Conservation (phyloP, 305 asterid genomes). For the Fraxinus greggii region DNA sequence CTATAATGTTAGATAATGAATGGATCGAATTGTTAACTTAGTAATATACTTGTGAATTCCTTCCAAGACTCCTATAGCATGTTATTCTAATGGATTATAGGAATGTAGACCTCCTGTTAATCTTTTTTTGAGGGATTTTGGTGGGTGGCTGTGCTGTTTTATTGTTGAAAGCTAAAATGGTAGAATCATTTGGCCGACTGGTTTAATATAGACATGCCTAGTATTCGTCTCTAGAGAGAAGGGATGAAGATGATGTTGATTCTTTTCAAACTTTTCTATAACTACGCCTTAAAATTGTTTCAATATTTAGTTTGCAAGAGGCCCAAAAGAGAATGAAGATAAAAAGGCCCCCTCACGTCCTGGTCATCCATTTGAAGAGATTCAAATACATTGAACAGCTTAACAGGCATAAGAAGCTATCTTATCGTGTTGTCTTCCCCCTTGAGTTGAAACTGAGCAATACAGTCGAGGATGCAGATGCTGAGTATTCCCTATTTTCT, state of each 20-base stretch:
- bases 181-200: background rate
- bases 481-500: conserved; percentile 49
- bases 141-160: background rate
- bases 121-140: background rate
- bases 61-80: background rate
- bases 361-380: conserved; percentile 54
- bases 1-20: background rate
- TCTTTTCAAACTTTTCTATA: background rate
- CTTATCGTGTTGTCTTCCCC: conserved; percentile 55
- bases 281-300: conserved; percentile 1
- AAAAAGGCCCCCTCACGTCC: conserved; percentile 50
- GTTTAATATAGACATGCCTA: background rate
- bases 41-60: background rate
- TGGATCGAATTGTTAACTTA: background rate
- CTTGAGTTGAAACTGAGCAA: conserved; percentile 51
- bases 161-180: background rate
- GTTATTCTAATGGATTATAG: background rate
- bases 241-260: background rate
- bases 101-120: background rate
- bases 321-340: conserved; percentile 66
- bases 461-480: conserved; percentile 54
- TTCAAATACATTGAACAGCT: conserved; percentile 56
- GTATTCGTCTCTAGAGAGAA: background rate
- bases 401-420: conserved; percentile 49
- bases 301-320: conserved; percentile 52